These are phyloP conservation scores for Wallacemonas sp. DNA, from an alignment of 208 protist genomes.

Conservation along the genomic window DNA sequence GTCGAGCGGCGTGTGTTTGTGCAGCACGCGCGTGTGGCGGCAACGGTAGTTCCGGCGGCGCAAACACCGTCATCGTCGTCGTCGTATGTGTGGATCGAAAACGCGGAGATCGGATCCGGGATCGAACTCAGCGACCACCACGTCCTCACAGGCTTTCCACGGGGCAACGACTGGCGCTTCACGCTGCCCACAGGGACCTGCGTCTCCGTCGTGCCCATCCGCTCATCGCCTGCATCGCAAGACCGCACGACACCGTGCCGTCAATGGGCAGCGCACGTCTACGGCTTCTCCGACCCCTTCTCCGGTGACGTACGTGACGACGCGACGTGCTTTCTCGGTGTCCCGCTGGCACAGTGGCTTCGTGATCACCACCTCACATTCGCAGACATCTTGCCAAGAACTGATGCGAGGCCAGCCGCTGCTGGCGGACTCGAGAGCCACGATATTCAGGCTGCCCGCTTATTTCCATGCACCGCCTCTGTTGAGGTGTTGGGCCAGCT, in stretches of 20 bases:
- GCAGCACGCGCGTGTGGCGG: too few species aligned
- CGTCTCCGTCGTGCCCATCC: conserved; percentile 35
- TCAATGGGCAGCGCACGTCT: conserved; percentile 32
- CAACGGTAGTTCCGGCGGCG: neutral
- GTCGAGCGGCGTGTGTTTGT: too few species aligned
- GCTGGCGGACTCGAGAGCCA: neutral
- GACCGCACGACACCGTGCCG: neutral
- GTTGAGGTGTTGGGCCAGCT: conserved; percentile 31
- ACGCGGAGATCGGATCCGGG: conserved; percentile 29
- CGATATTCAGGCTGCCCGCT: conserved; percentile 9
- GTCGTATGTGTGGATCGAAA: conserved; percentile 43
- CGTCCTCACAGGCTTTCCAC: conserved; percentile 46
- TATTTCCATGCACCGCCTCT: conserved; percentile 21
- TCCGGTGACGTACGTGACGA: conserved; percentile 21
- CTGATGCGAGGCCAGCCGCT: neutral
- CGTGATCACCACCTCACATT: conserved; percentile 18
- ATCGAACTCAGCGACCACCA: conserved; percentile 31
- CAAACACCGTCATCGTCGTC: neutral
- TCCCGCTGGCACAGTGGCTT: conserved; percentile 34
- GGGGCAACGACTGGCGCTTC: conserved; percentile 39
- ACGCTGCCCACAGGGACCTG: conserved; percentile 31
- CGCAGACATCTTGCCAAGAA: conserved; percentile 19
- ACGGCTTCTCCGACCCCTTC: conserved; percentile 46
- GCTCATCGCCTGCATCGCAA: neutral
- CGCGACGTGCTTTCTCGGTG: conserved; percentile 36